These are phyloP conservation scores for Saccharomycopsis fibuligera DNA, from an alignment of 805 yeast genomes.

Conservation along the genomic window DNA sequence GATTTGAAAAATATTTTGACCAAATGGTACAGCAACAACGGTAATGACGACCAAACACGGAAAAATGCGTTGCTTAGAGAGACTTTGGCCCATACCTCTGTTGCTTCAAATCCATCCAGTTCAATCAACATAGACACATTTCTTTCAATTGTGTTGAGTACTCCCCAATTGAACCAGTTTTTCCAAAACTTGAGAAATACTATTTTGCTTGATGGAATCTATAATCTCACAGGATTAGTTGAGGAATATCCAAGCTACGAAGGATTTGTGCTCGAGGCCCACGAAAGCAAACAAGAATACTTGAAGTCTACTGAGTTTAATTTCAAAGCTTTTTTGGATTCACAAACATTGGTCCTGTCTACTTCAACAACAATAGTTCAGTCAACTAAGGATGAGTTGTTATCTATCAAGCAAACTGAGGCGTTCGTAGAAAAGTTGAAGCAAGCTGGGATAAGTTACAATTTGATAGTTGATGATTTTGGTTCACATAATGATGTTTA, in stretches of 20 bases:
- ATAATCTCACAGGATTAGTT: constrained; percentile 43
- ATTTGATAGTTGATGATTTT: constrained; percentile 31
- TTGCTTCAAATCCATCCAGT: too few relatives aligned
- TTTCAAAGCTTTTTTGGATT: background rate
- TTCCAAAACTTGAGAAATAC: constrained; percentile 23
- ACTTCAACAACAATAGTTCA: too few relatives aligned
- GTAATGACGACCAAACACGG: background rate
- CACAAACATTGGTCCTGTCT: constrained; percentile 25
- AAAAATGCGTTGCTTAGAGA: background rate
- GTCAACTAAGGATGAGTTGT: constrained; percentile 60
- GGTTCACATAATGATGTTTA: constrained; percentile 69
- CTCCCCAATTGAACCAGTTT: constrained; percentile 11
- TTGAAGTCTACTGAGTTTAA: constrained; percentile 23
- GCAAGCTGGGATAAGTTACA: constrained; percentile 1
- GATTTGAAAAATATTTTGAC: constrained; percentile 23
- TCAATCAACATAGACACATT: too few relatives aligned
- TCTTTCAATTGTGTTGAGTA: too few relatives aligned
- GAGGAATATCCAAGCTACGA: constrained; percentile 57
- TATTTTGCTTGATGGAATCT: constrained; percentile 65
- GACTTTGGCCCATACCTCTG: too few relatives aligned
- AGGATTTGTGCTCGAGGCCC: constrained; percentile 55
- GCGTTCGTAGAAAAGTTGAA: constrained; percentile 33
- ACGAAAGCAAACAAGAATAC: constrained; percentile 28
- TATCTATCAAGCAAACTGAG: constrained; percentile 45
- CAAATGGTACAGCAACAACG: background rate